Percentiles rank a stretch among this genome's conserved stretches.
phyloP scores from a whole-genome alignment of 805 yeast genomes.

The Yueomyces sinensis region DNA sequence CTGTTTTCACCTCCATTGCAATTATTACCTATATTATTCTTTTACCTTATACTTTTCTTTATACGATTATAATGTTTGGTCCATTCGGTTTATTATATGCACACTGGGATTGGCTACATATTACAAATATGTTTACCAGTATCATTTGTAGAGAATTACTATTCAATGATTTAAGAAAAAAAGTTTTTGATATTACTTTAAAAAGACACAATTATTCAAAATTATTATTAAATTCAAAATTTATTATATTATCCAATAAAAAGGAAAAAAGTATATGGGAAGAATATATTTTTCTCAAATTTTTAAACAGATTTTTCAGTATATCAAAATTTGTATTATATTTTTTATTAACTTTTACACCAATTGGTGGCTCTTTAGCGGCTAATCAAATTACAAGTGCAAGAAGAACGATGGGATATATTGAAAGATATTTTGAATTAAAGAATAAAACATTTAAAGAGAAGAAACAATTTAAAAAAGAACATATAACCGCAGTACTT shows the following conservation, averaged over 20 bases:
- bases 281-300: neutral
- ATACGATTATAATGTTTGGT: constrained; percentile 17
- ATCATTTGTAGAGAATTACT: constrained; percentile 13
- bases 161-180: constrained; percentile 12
- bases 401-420: constrained; percentile 16
- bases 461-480: constrained; percentile 22
- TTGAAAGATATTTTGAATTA: constrained; percentile 13
- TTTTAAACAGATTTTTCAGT: too few species aligned
- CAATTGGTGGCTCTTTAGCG: constrained; percentile 7
- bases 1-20: constrained; percentile 13
- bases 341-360: constrained; percentile 4
- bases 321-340: constrained; percentile 2
- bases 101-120: constrained; percentile 20
- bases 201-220: constrained; percentile 8
- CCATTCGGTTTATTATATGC: constrained; percentile 21
- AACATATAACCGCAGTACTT: constrained; percentile 27
- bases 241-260: constrained; percentile 1
- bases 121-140: constrained; percentile 16
- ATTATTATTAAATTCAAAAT: constrained; percentile 8
- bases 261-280: neutral
- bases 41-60: constrained; percentile 16
- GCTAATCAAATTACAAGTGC: constrained; percentile 17
- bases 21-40: constrained; percentile 13
- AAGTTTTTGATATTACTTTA: constrained; percentile 13
- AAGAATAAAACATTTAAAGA: constrained; percentile 15